Percentiles rank a stretch among this genome's conserved stretches.
Conservation (phyloP, 164 flowering plant genomes). For the Macadamia integrifolia region DNA sequence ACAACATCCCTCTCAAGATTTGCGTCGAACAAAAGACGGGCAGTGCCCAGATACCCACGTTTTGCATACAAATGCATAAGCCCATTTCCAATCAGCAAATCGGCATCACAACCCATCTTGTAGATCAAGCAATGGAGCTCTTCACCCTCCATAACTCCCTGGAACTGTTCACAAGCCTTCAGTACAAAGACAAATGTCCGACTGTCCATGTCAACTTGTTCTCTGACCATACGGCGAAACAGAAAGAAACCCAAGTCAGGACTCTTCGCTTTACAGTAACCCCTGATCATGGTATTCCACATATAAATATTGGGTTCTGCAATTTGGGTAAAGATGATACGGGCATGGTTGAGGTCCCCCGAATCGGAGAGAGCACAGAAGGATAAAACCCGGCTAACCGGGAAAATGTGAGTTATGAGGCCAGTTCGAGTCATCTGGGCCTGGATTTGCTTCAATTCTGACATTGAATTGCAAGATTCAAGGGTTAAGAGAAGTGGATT, state of each 20-base stretch:
- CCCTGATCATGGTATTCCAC: constrained; percentile 70
- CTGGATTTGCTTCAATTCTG: constrained; percentile 59
- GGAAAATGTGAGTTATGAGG: constrained; percentile 46
- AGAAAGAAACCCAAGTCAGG: constrained; percentile 28
- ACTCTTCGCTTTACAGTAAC: constrained; percentile 21
- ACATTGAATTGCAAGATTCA: constrained; percentile 54
- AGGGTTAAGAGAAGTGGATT: constrained; percentile 44
- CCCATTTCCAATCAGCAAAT: constrained; percentile 46
- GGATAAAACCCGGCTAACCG: constrained; percentile 51
- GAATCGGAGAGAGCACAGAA: constrained; percentile 50
- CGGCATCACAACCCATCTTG: constrained; percentile 42
- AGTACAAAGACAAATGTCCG: constrained; percentile 51
- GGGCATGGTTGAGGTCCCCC: constrained; percentile 49
- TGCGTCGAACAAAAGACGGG: constrained; percentile 42
- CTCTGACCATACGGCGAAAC: constrained; percentile 41
- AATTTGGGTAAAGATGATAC: constrained; percentile 33
- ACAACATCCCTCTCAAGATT: constrained; percentile 44
- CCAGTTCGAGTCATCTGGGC: constrained; percentile 55
- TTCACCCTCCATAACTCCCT: constrained; percentile 24
- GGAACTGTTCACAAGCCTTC: constrained; percentile 40
- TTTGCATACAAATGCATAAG: constrained; percentile 47
- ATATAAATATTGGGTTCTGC: constrained; percentile 45
- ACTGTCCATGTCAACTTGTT: constrained; percentile 40
- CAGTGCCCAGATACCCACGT: constrained; percentile 25
- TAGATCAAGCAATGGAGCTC: constrained; percentile 33